These are phyloP conservation scores for Amanita molliuscula DNA, from an alignment of 768 basidiomycete genomes.

Conservation along the genomic window DNA sequence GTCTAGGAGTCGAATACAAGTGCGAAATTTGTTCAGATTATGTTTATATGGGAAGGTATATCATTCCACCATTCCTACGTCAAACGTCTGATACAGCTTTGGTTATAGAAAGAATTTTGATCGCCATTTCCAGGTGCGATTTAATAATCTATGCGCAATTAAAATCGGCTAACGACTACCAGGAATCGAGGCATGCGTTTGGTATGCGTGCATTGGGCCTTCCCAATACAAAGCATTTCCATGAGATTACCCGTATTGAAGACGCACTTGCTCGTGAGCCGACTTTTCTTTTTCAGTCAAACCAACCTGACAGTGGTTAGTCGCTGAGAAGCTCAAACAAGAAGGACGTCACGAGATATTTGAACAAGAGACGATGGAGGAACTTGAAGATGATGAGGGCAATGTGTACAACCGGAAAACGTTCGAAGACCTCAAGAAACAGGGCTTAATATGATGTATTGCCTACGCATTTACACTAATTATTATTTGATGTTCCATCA, in stretches of 20 bases:
- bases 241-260: constrained; percentile 94
- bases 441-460: constrained; percentile 63
- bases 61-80: constrained; percentile 2
- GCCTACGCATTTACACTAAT: constrained; percentile 7
- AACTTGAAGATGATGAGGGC: constrained; percentile 96
- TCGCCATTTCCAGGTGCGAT: constrained; percentile 78
- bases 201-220: constrained; percentile 96
- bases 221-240: constrained; percentile 98
- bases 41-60: constrained; percentile 91
- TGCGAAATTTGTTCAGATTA: constrained; percentile 98
- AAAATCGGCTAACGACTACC: neutral
- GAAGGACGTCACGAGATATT: constrained; percentile 94
- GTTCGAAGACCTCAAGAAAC: constrained; percentile 95
- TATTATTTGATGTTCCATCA: constrained; percentile 3
- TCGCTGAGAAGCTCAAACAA: constrained; percentile 94
- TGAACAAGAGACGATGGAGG: constrained; percentile 92
- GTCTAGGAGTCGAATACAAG: constrained; percentile 93
- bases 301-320: constrained; percentile 25
- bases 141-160: neutral
- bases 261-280: constrained; percentile 88
- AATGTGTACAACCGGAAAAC: constrained; percentile 98
- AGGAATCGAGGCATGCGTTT: constrained; percentile 95
- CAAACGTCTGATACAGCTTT: constrained; percentile 4
- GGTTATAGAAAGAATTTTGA: constrained; percentile 82
- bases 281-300: neutral